These are phyloP conservation scores for Catharanthus roseus DNA, from an alignment of 257 asterid genomes.

Conservation along the genomic window DNA sequence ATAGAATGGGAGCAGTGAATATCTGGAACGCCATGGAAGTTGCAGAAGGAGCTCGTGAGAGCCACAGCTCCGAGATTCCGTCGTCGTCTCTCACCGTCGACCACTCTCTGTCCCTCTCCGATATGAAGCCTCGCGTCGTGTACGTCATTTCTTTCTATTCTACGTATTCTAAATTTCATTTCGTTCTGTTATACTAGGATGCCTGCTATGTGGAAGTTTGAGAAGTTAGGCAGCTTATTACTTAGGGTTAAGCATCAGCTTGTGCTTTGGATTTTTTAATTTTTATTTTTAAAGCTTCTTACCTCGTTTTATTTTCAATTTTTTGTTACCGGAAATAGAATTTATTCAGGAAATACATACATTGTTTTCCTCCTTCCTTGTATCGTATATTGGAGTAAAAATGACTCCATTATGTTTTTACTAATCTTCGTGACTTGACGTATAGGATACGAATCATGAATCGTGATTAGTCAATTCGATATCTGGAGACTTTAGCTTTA, in stretches of 20 bases:
- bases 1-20: slow-evolving; percentile 47
- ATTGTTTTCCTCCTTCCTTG: background rate
- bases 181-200: background rate
- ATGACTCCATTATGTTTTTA: background rate
- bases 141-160: slow-evolving; percentile 20
- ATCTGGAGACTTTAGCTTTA: background rate
- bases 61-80: slow-evolving; percentile 55
- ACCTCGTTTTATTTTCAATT: too few relatives aligned
- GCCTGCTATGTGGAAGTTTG: background rate
- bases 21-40: slow-evolving; percentile 83
- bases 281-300: too few relatives aligned
- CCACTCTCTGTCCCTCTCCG: slow-evolving; percentile 66
- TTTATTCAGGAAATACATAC: background rate
- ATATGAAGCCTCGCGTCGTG: slow-evolving; percentile 75
- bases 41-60: slow-evolving; percentile 40
- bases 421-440: background rate
- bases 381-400: background rate
- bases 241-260: background rate
- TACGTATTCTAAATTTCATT: background rate
- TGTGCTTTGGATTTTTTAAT: background rate
- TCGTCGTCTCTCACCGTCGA: slow-evolving; percentile 61
- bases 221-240: background rate
- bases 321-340: background rate
- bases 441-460: background rate
- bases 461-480: background rate